Conservation (phyloP, 257 asterid genomes). For the Solanum pimpinellifolium region DNA sequence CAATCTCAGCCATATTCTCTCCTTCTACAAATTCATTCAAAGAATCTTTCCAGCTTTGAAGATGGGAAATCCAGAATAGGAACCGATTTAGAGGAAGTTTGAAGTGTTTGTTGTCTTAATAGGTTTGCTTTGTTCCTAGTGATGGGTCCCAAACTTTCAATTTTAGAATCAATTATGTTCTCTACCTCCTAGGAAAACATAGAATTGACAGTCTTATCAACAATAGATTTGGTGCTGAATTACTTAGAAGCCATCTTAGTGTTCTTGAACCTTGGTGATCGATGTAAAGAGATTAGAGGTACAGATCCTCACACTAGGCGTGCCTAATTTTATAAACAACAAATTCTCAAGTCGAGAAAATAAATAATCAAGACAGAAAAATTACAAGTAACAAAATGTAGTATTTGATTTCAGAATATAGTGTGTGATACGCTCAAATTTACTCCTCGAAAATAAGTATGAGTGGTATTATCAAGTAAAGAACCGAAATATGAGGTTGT, state of each 20-base stretch:
- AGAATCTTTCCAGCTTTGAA: neutral
- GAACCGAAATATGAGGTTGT: too few species aligned
- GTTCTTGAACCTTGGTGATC: neutral
- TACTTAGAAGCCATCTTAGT: neutral
- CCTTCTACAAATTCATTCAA: neutral
- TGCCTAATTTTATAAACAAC: neutral
- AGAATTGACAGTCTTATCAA: neutral
- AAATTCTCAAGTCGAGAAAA: neutral
- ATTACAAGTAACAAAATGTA: neutral
- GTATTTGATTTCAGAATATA: neutral
- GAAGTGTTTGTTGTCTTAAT: neutral
- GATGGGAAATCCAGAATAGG: neutral
- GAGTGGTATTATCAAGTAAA: too few species aligned
- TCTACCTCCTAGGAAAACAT: neutral
- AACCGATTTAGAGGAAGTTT: neutral
- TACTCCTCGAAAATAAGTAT: too few species aligned
- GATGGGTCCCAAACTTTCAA: neutral
- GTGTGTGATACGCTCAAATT: neutral
- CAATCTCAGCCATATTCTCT: neutral
- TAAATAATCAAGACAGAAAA: neutral
- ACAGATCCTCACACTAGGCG: neutral
- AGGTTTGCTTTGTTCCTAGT: neutral
- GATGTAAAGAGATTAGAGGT: neutral
- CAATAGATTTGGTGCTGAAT: neutral
- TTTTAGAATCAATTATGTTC: neutral